phyloP scores from a whole-genome alignment of 306 rosid species.

The Trichosanthes truncata region DNA sequence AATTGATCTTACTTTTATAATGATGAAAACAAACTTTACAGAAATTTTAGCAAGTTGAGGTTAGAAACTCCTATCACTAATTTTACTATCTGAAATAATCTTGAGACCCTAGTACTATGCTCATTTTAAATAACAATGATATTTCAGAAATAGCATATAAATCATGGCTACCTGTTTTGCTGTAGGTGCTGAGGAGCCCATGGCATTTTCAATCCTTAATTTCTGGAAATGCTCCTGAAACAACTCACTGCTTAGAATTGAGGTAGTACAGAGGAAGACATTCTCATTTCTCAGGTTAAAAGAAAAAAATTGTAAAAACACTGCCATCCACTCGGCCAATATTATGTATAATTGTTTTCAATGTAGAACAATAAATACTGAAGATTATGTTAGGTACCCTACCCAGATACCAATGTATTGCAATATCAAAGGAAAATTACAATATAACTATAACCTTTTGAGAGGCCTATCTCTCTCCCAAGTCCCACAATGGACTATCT shows the following conservation, averaged over 20 bases:
- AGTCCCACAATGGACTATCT: no score
- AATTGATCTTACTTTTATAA: background rate
- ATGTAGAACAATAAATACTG: background rate
- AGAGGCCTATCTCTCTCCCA: no score
- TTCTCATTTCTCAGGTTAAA: background rate
- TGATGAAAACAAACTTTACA: background rate
- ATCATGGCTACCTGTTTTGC: constrained; percentile 54
- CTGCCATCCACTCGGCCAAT: background rate
- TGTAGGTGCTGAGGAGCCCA: constrained; percentile 76
- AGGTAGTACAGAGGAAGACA: background rate
- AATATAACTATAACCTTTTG: no score
- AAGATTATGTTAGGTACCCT: background rate
- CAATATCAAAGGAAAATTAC: no score
- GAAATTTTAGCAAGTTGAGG: no score
- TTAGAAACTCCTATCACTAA: no score
- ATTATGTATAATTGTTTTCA: background rate
- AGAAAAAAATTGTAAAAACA: background rate
- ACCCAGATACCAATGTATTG: no score
- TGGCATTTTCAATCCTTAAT: constrained; percentile 65
- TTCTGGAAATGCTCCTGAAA: constrained; percentile 80
- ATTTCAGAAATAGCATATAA: background rate
- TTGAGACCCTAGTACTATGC: background rate
- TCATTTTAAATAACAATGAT: background rate
- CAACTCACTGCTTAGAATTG: background rate
- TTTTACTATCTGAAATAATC: no score